A percentile compares a stretch with the other conserved stretches of the same genome.
These are phyloP conservation scores for Henckelia pumila DNA, from an alignment of 257 asterid genomes.

Conservation along the genomic window DNA sequence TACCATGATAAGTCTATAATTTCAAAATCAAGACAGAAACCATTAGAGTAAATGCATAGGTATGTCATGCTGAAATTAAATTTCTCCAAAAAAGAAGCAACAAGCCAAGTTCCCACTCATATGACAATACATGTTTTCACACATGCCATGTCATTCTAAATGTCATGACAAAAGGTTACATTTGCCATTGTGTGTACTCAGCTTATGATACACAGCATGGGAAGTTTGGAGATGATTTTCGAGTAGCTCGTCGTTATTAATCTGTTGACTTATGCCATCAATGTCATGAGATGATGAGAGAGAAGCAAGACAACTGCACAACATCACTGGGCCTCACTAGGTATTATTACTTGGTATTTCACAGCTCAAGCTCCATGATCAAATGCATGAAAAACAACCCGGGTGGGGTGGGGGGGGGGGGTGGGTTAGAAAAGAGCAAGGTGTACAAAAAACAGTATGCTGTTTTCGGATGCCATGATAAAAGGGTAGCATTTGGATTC, in stretches of 20 bases:
- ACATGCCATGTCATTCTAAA: not conserved
- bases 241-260: not conserved
- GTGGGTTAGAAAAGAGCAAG: not conserved
- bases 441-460: not conserved
- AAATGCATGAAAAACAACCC: not conserved
- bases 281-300: not conserved
- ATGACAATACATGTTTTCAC: not conserved
- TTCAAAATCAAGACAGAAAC: not conserved
- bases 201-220: not conserved
- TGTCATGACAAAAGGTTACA: not conserved
- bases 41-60: not conserved
- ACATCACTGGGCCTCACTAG: not conserved
- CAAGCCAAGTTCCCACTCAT: not conserved
- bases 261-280: not conserved
- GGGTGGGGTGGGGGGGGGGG: too few species aligned
- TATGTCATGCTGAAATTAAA: not conserved
- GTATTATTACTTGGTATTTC: not conserved
- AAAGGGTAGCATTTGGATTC: not conserved
- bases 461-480: not conserved
- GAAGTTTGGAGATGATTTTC: not conserved
- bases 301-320: not conserved
- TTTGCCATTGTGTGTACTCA: not conserved
- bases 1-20: not conserved
- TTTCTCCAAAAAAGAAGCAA: not conserved
- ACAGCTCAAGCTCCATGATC: not conserved